Conservation (phyloP, 2,329 filamentous ascomycete genomes). For the Zasmidium citrigriseum region DNA sequence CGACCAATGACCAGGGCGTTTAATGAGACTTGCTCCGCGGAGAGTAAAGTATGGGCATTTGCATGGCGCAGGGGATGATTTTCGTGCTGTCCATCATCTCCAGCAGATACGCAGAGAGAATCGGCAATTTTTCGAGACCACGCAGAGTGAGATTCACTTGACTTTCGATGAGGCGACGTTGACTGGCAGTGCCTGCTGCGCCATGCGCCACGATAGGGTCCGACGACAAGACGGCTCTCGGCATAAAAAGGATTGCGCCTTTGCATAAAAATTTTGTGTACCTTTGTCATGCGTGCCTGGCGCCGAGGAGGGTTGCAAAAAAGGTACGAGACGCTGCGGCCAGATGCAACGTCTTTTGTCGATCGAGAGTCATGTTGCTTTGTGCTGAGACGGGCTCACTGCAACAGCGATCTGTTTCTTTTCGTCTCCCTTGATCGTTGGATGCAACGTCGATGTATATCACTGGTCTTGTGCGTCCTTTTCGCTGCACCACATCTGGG, state of each 20-base stretch:
- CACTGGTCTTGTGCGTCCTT: no score
- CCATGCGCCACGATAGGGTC: neutral
- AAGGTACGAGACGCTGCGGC: neutral
- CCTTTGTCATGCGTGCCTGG: neutral
- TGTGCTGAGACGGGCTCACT: no score
- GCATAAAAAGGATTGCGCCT: neutral
- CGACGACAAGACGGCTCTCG: neutral
- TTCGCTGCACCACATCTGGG: no score
- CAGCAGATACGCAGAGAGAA: no score
- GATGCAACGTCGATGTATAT: neutral
- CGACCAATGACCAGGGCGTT: constrained; percentile 1
- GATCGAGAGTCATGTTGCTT: neutral
- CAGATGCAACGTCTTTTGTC: neutral
- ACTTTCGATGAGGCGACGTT: constrained; percentile 2
- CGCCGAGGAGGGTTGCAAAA: neutral
- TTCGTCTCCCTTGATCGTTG: no score
- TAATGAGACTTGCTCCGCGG: neutral
- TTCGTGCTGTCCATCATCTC: no score
- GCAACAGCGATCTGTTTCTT: no score
- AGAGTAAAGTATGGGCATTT: neutral
- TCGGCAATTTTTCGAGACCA: no score
- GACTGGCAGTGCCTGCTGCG: neutral
- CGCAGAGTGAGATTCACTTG: no score
- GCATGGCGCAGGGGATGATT: no score
- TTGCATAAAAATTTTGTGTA: constrained; percentile 2